Evolutionary conservation across 2,329 filamentous ascomycete genomes (phyloP), one percentile per base, ranked within the genome.

Genomic region (Xylariaceae sp.): DNA sequence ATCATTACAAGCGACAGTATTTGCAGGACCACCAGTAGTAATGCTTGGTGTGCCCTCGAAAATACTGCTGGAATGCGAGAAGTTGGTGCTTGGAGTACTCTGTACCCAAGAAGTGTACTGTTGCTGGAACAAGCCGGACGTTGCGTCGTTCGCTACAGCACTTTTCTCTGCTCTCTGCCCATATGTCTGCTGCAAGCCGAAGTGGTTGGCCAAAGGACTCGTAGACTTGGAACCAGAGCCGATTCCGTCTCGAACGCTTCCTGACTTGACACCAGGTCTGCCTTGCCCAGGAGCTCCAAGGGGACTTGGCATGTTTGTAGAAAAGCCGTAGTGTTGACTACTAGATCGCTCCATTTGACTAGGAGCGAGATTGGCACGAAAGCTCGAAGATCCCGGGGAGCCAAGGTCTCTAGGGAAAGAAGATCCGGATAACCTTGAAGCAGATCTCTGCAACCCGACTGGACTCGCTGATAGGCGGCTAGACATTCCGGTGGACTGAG

Each of bases 1-100:
- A 12, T 53, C 57, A 30, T 61, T 26, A 26, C 22, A 37, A 19
- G 17, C 33, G 33, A 13, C 33, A 11, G 17, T 19, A 35, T 19
- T 11, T 60, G 34, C 50, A 57, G 18, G 52, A 6, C 22, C 22
- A 26, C 22, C 22, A 26, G 22, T 26, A 11, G 22, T 6, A 26
- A 26, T 26, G 6, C 11, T 26, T 26, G 72, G 72, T 4, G 72
- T 74, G 26, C 73, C 69, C 31, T 65, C 67, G 42, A 73, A 75
- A 17, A 79, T 50, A 47, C 72, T 76, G 54, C 73, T 78, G 1
- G 64, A 60, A 41, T 75, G 64, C 12, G 74, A 72, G 47, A 78
- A 78, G 6, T 48, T 48, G 47, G 34, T 43, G 32, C 41, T 47
- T 31, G 44, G 35, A 37, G 36, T 38, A 19, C 44, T 44, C 28